phyloP scores from a whole-genome alignment of 305 asterid species.

The Striga hermonthica region DNA sequence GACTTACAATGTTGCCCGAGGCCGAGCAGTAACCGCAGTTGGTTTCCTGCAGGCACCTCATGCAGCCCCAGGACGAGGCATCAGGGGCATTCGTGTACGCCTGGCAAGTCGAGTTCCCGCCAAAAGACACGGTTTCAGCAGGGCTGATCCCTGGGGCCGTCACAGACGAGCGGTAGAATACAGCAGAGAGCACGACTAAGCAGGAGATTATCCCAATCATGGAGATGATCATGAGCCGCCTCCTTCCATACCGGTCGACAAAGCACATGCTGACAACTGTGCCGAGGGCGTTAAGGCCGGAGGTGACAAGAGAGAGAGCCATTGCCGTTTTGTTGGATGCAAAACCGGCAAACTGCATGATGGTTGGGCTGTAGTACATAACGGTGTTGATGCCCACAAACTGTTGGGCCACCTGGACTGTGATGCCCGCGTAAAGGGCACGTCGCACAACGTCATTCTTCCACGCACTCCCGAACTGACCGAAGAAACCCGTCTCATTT shows the following conservation, averaged over 20 bases:
- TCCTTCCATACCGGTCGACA: slow-evolving; percentile 61
- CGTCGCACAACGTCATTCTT: slow-evolving; percentile 48
- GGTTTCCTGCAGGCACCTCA: slow-evolving; percentile 45
- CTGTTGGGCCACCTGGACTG: slow-evolving; percentile 73
- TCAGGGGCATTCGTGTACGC: slow-evolving; percentile 41
- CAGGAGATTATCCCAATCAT: slow-evolving; percentile 63
- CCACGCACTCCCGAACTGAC: slow-evolving; percentile 47
- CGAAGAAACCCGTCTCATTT: slow-evolving; percentile 35
- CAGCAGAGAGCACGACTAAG: slow-evolving; percentile 42
- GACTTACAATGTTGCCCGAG: slow-evolving; percentile 41
- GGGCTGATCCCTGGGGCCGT: slow-evolving; percentile 49
- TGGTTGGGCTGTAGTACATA: slow-evolving; percentile 75
- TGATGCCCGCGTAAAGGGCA: slow-evolving; percentile 56
- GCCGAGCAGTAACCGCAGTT: slow-evolving; percentile 62
- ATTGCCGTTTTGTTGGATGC: slow-evolving; percentile 66
- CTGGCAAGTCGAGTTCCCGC: slow-evolving; percentile 52
- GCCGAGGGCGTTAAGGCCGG: slow-evolving; percentile 64
- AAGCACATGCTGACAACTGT: slow-evolving; percentile 64
- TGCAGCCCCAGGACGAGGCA: slow-evolving; percentile 60
- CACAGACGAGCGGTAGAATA: slow-evolving; percentile 49
- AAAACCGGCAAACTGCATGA: slow-evolving; percentile 69
- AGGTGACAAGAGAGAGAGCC: slow-evolving; percentile 58
- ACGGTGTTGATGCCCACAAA: slow-evolving; percentile 78
- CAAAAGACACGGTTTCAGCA: slow-evolving; percentile 41
- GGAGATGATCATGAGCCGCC: slow-evolving; percentile 58